phyloP scores from a whole-genome alignment of 306 rosid species.

The Ziziphus jujuba region DNA sequence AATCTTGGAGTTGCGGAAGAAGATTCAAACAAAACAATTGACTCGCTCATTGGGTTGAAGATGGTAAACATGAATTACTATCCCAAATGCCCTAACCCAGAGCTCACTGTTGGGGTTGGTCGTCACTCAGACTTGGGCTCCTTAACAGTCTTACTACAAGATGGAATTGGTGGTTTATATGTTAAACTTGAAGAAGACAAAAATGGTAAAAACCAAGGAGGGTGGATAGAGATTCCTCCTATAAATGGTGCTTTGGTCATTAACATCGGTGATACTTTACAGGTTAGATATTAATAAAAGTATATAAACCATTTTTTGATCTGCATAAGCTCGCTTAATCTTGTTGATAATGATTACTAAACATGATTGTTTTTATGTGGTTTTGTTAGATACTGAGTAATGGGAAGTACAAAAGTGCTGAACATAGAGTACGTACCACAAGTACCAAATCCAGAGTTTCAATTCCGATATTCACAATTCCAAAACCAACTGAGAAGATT shows the following conservation, averaged over 20 bases:
- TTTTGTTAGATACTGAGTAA: conserved; percentile 70
- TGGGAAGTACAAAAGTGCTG: conserved; percentile 65
- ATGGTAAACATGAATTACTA: conserved; percentile 67
- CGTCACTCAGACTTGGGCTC: conserved; percentile 70
- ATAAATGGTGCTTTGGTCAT: conserved; percentile 59
- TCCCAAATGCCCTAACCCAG: conserved; percentile 75
- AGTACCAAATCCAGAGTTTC: conserved; percentile 58
- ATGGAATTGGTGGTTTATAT: conserved; percentile 65
- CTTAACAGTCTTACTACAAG: conserved; percentile 60
- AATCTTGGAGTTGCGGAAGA: conserved; percentile 44
- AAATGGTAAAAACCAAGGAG: conserved; percentile 21
- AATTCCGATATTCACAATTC: conserved; percentile 43
- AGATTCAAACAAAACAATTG: conserved; percentile 34
- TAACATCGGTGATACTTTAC: conserved; percentile 54
- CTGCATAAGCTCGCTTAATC: no score
- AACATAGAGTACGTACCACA: conserved; percentile 52
- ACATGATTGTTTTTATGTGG: no score
- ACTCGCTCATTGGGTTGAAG: conserved; percentile 32
- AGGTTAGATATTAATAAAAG: conserved; percentile 31
- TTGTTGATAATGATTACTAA: no score
- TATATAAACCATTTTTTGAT: no score
- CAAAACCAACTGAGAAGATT: conserved; percentile 33
- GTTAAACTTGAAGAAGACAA: conserved; percentile 45
- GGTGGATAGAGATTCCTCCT: conserved; percentile 64
- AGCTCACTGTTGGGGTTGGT: conserved; percentile 69